Evolutionary conservation across 2,329 filamentous ascomycete species (phyloP), one percentile per base, ranked within the genome.

Genomic region (Fusarium lateritium): DNA sequence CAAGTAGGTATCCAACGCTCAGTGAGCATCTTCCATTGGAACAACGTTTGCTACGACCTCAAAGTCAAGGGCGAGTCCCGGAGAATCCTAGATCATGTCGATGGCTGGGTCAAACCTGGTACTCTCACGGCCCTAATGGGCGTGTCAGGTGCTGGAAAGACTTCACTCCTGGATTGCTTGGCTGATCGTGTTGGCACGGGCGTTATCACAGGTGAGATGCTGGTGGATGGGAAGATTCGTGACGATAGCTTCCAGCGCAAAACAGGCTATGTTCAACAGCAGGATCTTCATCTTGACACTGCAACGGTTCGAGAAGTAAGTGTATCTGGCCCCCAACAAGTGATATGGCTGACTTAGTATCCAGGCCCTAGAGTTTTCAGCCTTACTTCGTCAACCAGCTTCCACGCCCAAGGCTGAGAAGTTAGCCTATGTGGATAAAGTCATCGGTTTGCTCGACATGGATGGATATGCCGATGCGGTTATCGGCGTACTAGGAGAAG

Each of bases 191-290:
- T 56, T 19, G 17, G 19, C 9, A 22, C 28, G 7, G 36, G 54
- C 7, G 11, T 51, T 15, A 26, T 56, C 8, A 17, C 33, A 7
- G 54, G 54, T 11, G 36, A 56, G 9, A 42, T 56, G 17, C 33
- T 33, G 5, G 45, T 56, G 10, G 6, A 40, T 22, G 54, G 54
- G 11, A 56, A 33, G 14, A 36, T 45, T 2, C 15, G 50, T 10
- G 44, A 44, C 2, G 36, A 15, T n/a, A 34, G 44, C 17, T 56
- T 56, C 13, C 31, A 56, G 13, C 50, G 44, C 22, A 28, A 56
- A 5, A 36, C 51, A 33, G 54, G 54, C 15, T 56, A 56, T 34
- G 54, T 56, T 9, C 54, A 56, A 26, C 47, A 52, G n/a, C 55
- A 57, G 42, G 46, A 53, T 24, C 24, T 24, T 24, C 24, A 24